phyloP scores from a whole-genome alignment of 345 rosid genomes.

The Eucalyptus lansdowneana region DNA sequence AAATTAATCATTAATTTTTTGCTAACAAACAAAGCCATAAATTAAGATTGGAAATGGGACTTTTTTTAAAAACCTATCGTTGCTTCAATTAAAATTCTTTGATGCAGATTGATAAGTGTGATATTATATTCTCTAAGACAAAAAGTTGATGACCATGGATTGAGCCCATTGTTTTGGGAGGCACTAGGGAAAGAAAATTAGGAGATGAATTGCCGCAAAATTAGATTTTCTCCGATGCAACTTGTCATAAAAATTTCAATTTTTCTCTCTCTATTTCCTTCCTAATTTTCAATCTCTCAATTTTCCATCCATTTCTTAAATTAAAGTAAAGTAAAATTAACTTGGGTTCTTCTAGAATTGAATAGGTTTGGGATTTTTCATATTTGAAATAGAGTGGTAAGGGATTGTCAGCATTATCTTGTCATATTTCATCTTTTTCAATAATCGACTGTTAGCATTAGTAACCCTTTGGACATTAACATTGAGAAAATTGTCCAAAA shows the following conservation, averaged over 20 bases:
- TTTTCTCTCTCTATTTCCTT: background rate
- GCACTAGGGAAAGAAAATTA: background rate
- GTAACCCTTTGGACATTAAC: background rate
- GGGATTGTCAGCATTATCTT: background rate
- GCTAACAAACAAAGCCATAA: no score
- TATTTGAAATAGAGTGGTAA: background rate
- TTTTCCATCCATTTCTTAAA: background rate
- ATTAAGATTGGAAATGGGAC: no score
- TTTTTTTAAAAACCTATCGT: no score
- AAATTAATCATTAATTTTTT: no score
- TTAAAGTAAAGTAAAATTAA: background rate
- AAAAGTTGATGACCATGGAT: no score
- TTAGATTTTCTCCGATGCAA: background rate
- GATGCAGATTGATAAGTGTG: no score
- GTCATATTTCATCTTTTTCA: background rate
- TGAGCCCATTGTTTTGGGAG: no score
- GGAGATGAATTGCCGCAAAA: background rate
- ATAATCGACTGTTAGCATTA: background rate
- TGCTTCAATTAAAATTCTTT: no score
- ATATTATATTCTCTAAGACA: no score
- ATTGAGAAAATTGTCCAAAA: no score
- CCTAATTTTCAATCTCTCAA: background rate
- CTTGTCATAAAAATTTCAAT: background rate
- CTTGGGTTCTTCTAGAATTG: background rate
- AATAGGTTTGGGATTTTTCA: background rate